Evolutionary conservation across 2,329 filamentous ascomycete species (phyloP), one percentile per base, ranked within the genome.

Genomic region (Cyphellophora europaea): DNA sequence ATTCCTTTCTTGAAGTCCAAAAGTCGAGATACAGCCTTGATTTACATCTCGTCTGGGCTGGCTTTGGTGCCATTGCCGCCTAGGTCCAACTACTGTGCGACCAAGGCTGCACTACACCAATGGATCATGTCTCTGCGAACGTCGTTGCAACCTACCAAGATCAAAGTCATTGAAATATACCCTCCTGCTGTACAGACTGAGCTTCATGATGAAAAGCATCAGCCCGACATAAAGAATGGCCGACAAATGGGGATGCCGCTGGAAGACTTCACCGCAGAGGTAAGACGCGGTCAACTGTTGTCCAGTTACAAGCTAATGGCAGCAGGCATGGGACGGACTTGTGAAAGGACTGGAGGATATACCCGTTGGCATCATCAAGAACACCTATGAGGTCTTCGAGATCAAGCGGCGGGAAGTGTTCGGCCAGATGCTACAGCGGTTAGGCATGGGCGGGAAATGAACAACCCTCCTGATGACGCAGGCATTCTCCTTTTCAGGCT

Each of bases 141-240:
- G 40, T 69, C 74, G 48, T 44, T 75, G 19, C 59, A 59, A 29
- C 59, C 60, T 0, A 61, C 59, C 4, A 62, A 67, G 30, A 57
- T 73, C 47, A 69, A 69, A 40, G 61, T 74, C n/a, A 54, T 73
- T 23, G 71, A 74, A 49, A 57, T 74, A 6, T 69, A 66, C 36
- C 70, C 71, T 3, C 71, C 70, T 0, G 66, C 68, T 1, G 69
- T 74, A 21, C 70, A 74, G 53, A 74, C 69, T 0, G 71, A 74
- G 48, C 51, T 74, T 16, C 70, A 73, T 40, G 69, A 74, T 39
- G 58, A 57, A 17, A 69, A 69, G 50, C 65, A 72, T 38, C 69
- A 72, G 52, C 69, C 68, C 1, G 66, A 72, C 43, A 56, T 70
- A 46, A 62, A 68, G 48, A 57, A 65, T 36, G 69, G 67, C 1